phyloP scores from a whole-genome alignment of 2,329 filamentous ascomycete genomes.

The Xylariales sp. region DNA sequence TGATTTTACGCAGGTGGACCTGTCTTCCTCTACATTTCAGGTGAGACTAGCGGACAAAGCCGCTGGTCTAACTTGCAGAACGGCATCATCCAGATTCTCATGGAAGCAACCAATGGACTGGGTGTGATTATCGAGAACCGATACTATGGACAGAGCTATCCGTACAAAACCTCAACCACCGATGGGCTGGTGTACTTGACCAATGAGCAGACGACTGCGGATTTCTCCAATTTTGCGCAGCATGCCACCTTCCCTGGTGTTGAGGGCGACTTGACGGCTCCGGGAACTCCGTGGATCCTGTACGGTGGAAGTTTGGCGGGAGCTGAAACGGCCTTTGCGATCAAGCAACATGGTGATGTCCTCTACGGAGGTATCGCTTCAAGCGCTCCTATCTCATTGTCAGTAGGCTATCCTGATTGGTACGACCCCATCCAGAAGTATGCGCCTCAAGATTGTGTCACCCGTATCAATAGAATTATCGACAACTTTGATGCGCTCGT shows the following conservation, averaged over 20 bases:
- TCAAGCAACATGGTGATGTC: slow-evolving; percentile 40
- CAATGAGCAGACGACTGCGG: slow-evolving; percentile 48
- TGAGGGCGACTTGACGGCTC: slow-evolving; percentile 34
- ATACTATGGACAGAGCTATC: slow-evolving; percentile 45
- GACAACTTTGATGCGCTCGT: slow-evolving; percentile 45
- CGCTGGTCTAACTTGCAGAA: slow-evolving; percentile 23
- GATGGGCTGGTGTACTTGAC: slow-evolving; percentile 45
- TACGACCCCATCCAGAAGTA: slow-evolving; percentile 45
- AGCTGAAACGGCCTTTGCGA: slow-evolving; percentile 32
- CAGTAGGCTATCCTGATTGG: slow-evolving; percentile 43
- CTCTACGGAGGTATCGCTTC: slow-evolving; percentile 45
- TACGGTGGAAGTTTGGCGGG: slow-evolving; percentile 27
- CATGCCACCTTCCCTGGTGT: slow-evolving; percentile 40
- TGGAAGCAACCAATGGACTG: slow-evolving; percentile 47
- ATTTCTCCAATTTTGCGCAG: slow-evolving; percentile 47
- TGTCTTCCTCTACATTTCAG: slow-evolving; percentile 28
- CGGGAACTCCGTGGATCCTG: slow-evolving; percentile 33
- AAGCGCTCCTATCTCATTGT: slow-evolving; percentile 36
- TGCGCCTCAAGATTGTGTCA: slow-evolving; percentile 43
- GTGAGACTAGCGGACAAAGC: slow-evolving; percentile 25
- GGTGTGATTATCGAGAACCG: slow-evolving; percentile 50
- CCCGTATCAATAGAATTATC: slow-evolving; percentile 42
- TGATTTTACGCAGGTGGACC: slow-evolving; percentile 38
- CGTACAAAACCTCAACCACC: slow-evolving; percentile 41
- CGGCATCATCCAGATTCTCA: slow-evolving; percentile 46